Evolutionary conservation across 345 rosid species (phyloP).

Genomic region (Eucalyptus marginata): DNA sequence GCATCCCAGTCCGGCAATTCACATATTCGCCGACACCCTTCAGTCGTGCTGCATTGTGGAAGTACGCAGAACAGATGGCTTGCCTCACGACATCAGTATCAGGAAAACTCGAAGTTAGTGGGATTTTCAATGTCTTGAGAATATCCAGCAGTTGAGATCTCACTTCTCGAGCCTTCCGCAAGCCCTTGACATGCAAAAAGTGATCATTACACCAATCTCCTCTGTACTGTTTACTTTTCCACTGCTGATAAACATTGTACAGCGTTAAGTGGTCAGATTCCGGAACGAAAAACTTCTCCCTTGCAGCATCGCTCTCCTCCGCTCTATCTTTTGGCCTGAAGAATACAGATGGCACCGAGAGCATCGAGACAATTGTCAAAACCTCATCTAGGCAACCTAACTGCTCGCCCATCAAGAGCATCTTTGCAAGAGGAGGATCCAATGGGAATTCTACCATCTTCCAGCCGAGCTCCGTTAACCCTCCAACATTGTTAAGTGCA

Average conservation of each 20-base stretch:
- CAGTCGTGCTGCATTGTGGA: constrained; percentile 81
- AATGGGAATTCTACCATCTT: constrained; percentile 98
- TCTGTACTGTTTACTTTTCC: constrained; percentile 91
- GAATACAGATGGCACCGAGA: constrained; percentile 96
- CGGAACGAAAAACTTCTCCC: constrained; percentile 86
- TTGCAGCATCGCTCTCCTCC: constrained; percentile 90
- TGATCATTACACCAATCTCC: constrained; percentile 96
- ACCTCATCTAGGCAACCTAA: constrained; percentile 81
- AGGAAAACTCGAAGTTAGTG: constrained; percentile 60
- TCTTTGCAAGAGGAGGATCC: constrained; percentile 98
- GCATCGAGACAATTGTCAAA: constrained; percentile 95
- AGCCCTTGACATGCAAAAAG: constrained; percentile 76
- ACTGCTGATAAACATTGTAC: constrained; percentile 78
- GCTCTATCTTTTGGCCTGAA: constrained; percentile 94
- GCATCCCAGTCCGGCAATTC: constrained; percentile 80
- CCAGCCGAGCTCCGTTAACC: constrained; percentile 85
- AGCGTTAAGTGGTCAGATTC: constrained; percentile 92
- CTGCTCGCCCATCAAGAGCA: constrained; percentile 91
- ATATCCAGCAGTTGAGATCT: constrained; percentile 93
- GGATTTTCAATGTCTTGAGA: constrained; percentile 73
- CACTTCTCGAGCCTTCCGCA: constrained; percentile 86
- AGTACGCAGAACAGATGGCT: constrained; percentile 92
- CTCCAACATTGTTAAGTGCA: constrained; percentile 86
- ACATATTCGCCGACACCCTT: constrained; percentile 98
- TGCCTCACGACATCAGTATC: constrained; percentile 70